Evolutionary conservation across 78 protist genomes (phyloP), one percentile per base, ranked within the genome.

Genomic region (Dictyostelium firmibasis): DNA sequence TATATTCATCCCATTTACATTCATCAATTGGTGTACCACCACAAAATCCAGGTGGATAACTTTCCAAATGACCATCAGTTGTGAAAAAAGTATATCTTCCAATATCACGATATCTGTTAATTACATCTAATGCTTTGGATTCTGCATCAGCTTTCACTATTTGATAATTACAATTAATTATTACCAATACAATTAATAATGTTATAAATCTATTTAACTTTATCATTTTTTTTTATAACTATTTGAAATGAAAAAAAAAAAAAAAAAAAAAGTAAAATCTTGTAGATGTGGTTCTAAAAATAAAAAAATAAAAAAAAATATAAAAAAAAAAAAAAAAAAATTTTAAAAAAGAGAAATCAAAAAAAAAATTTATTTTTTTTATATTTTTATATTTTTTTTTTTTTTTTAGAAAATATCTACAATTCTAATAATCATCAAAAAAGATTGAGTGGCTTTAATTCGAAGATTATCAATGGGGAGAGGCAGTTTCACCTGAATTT

Each of bases 31-130:
- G 47, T 20, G 77, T 43, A 13, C 93, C 93, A 62, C 93, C 93
- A 64, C 93, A 88, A 44, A 88, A 79, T 44, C 93, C 93, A 2
- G 35, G 57, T 64, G 93, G 93, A 79, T 88, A 88, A 29, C 64
- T 43, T 29, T 84, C 79, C 31, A 72, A 72, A 23, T 64, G 27
- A 2, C 44, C 79, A 79, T 43, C 69, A 27, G 93, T 79, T 33
- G 93, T 88, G 25, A 88, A 88, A 64, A 77, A 88, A 14, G 93
- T 88, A 25, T 88, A 88, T 79, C 93, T 76, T 41, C 53, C 44
- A 43, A 88, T 88, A 64, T 79, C 82, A 10, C 35, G 72, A 23
- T 64, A 88, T 14, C 64, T 72, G 4, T 84, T 23, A 3, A 70
- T 70, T 33, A 84, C 72, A 31, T 70, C 76, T n/a, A 70, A 31